Base-by-base conservation (phyloP, 495 filamentous ascomycete genomes). In the Daldinia decipiens region DNA sequence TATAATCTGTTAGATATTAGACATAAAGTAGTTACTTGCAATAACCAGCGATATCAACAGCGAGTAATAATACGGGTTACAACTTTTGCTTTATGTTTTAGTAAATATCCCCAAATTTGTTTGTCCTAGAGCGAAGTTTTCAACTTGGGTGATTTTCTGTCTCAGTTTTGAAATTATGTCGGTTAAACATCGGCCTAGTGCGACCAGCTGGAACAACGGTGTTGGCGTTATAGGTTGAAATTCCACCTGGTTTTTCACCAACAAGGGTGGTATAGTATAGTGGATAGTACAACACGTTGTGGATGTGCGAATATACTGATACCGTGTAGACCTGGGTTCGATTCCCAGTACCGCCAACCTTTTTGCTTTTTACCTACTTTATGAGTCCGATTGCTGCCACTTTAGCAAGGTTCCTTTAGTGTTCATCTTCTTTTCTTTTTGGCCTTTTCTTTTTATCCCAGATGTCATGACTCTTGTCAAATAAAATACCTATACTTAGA, bases 251-350 rank as follows among this genome's bases (percentile, higher is more conserved):
- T 0, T 9, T 31, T 27, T 17, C 27, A 53, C 21, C 50, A 53
- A 4, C 11, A 52, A 52, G 31, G 65, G 66, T 73, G 71, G 67
- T 65, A 55, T 70, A 60, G 67, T 70, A 65, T 70, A 70, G 57
- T 70, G 67, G 67, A 61, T 65, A 70, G 67, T 65, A 70, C 67
- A 70, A 70, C 61, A 70, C 67, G 67, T 70, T 70, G 67, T 70
- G 67, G 67, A 62, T 39, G 55, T 56, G 43, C 60, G 39, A 13
- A 38, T 39, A 61, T 56, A 61, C 60, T 60, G 45, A 54, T 70
- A 65, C 67, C 67, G 67, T 70, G 61, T 70, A 70, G 50, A 70
- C 57, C 67, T 70, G 67, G 67, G 67, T 70, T 70, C 67, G 67
- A 70, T 70, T 64, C 67, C 67, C 67, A 70, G 67, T 54, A 65